These are phyloP conservation scores for Phylloporus sp. DNA, from an alignment of 768 basidiomycete genomes.

Conservation along the genomic window DNA sequence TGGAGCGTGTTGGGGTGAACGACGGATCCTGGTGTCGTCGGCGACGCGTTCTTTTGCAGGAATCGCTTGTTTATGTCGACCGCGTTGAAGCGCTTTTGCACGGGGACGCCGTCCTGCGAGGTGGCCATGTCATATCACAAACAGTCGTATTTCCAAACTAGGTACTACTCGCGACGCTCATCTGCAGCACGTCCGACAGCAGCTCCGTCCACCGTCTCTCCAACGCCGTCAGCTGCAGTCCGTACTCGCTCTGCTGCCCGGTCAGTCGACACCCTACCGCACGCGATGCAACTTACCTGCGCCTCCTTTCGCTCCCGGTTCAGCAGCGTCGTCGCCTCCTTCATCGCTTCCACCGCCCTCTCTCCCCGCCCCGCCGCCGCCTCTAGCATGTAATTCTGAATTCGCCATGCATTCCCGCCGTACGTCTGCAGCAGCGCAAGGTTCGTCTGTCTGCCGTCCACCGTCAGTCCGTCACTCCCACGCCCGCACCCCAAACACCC, in stretches of 20 bases:
- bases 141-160: too few relatives aligned
- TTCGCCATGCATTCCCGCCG: conserved; percentile 86
- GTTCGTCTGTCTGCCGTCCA: conserved; percentile 89
- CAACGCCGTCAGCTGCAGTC: conserved; percentile 71
- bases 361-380: conserved; percentile 69
- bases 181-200: conserved; percentile 84
- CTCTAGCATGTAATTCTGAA: conserved; percentile 87
- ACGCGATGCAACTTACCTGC: too few relatives aligned
- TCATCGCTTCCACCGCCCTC: conserved; percentile 67
- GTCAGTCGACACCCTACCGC: too few relatives aligned
- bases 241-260: too few relatives aligned
- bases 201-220: conserved; percentile 93
- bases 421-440: conserved; percentile 77
- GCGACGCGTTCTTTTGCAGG: conserved; percentile 72
- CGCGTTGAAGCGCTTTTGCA: conserved; percentile 81
- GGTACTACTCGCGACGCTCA: too few relatives aligned
- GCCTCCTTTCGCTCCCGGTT: conserved; percentile 86
- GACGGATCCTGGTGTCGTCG: conserved; percentile 40
- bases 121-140: too few relatives aligned
- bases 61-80: conserved; percentile 97
- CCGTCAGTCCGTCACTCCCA: too few relatives aligned
- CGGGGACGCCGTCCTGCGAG: conserved; percentile 37
- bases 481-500: too few relatives aligned
- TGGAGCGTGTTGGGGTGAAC: too few relatives aligned
- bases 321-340: conserved; percentile 73